Evolutionary conservation across 2,329 filamentous ascomycete species (phyloP).

Genomic region (Clonostachys chloroleuca): DNA sequence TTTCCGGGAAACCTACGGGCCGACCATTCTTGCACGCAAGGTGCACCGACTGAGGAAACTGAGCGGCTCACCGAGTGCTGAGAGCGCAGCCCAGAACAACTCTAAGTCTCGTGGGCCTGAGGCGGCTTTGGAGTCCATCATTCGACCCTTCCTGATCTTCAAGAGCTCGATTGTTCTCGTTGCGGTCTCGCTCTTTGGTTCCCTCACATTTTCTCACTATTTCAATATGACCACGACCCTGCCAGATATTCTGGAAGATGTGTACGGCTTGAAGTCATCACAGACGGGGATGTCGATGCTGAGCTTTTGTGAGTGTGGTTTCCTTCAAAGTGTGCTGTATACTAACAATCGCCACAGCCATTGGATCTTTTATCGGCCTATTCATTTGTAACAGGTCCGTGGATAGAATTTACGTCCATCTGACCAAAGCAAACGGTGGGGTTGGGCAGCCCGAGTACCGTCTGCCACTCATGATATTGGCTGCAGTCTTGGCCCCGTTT

Average conservation of each 20-base stretch:
- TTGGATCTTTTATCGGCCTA: conserved; percentile 42
- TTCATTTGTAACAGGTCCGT: conserved; percentile 43
- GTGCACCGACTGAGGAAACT: neutral
- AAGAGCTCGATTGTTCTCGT: conserved; percentile 49
- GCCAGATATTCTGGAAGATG: conserved; percentile 39
- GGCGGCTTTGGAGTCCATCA: conserved; percentile 24
- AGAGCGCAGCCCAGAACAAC: neutral
- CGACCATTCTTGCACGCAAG: conserved; percentile 37
- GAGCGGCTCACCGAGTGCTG: neutral
- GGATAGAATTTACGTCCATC: conserved; percentile 47
- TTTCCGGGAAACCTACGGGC: conserved; percentile 58
- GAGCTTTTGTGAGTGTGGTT: neutral
- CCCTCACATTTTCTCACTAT: conserved; percentile 44
- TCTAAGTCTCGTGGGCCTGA: neutral
- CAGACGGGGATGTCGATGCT: conserved; percentile 30
- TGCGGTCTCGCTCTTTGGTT: conserved; percentile 36
- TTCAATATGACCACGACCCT: conserved; percentile 51
- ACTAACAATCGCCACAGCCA: conserved; percentile 20
- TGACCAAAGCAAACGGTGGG: conserved; percentile 25
- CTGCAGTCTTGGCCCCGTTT: conserved; percentile 38
- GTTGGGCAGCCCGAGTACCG: conserved; percentile 47
- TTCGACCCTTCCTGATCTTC: conserved; percentile 40
- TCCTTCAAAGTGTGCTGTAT: neutral
- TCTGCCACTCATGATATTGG: conserved; percentile 45
- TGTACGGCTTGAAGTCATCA: conserved; percentile 45